Evolutionary conservation across 768 basidiomycete species (phyloP), one percentile per base, ranked within the genome.

Genomic region (Suillus bovinus): DNA sequence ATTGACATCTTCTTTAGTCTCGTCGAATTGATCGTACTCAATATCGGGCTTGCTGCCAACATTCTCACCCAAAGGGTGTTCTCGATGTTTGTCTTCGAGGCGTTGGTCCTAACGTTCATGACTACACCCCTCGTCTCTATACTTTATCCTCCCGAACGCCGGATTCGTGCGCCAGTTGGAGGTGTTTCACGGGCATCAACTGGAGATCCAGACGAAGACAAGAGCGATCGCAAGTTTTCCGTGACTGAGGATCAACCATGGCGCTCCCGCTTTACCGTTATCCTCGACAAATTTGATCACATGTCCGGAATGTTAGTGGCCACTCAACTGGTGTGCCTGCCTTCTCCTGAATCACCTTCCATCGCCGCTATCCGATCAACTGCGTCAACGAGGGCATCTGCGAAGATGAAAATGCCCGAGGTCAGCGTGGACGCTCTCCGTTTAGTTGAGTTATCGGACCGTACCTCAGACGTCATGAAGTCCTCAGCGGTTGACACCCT

Each of bases 21-120:
- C 5, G 93, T 98, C 11, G 96, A 97, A 69, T 79, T 98, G 52
- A 97, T 99, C 69, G 96, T 99, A 13, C 88, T 99, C 65, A 99
- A 99, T 67, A 93, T 98, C 65, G 96, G 96, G 2, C 78, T 96
- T 14, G 79, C 82, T 2, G 94, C 92, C 6, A 82, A 83, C 0
- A 95, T 96, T 64, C 80, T 99, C 53, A 82, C 86, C 0, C 80
- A 79, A 78, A 81, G 83, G 17, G 90, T 97, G 14, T 96, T 98
- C 79, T 92, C 93, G 1, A 98, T 97, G 93, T 96, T 98, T 68
- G 96, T 98, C 29, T 77, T 98, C 29, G 90, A 91, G 68, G 89
- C 92, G 0, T 76, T 95, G 56, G 72, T 90, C 27, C 80, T 97
- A 56, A 96, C 96, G 0, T 94, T 91, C 77, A 84, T 93, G 82